Conservation (phyloP, 2,329 filamentous ascomycete genomes). For the Dothideomycetes sp. region DNA sequence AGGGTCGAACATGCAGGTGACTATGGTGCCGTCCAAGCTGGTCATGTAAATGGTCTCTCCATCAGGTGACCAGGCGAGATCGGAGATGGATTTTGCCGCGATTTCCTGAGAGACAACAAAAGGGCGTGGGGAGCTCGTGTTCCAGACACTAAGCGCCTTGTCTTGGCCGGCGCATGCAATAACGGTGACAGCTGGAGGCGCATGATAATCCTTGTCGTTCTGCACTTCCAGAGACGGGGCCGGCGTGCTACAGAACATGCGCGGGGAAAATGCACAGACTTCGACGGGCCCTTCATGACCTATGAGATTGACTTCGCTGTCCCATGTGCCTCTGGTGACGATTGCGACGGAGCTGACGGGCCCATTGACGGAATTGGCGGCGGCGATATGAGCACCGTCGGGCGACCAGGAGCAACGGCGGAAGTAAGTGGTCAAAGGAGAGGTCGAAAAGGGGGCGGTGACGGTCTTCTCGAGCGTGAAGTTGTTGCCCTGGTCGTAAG, state of each 20-base stretch:
- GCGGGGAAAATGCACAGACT: constrained; percentile 92
- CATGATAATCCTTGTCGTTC: constrained; percentile 29
- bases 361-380: constrained; percentile 92
- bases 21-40: constrained; percentile 80
- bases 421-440: constrained; percentile 93
- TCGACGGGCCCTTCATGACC: constrained; percentile 95
- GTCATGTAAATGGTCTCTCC: constrained; percentile 78
- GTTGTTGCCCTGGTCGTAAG: constrained; percentile 93
- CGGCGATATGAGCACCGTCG: constrained; percentile 92
- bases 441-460: constrained; percentile 73
- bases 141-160: constrained; percentile 94
- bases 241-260: constrained; percentile 69
- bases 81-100: constrained; percentile 82
- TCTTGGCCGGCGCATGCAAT: constrained; percentile 96
- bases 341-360: constrained; percentile 96
- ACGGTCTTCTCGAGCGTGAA: constrained; percentile 94
- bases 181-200: constrained; percentile 61
- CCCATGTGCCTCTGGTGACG: constrained; percentile 83
- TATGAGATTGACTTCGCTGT: constrained; percentile 93
- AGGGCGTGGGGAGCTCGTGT: constrained; percentile 85
- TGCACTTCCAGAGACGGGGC: constrained; percentile 38
- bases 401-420: constrained; percentile 95
- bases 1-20: constrained; percentile 69
- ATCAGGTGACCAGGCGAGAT: constrained; percentile 87
- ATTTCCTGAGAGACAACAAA: constrained; percentile 85